Percentiles rank a stretch among this genome's conserved stretches.
These are phyloP conservation scores for Euphorbia tirucalli DNA, from an alignment of 345 rosid species.

Conservation along the genomic window DNA sequence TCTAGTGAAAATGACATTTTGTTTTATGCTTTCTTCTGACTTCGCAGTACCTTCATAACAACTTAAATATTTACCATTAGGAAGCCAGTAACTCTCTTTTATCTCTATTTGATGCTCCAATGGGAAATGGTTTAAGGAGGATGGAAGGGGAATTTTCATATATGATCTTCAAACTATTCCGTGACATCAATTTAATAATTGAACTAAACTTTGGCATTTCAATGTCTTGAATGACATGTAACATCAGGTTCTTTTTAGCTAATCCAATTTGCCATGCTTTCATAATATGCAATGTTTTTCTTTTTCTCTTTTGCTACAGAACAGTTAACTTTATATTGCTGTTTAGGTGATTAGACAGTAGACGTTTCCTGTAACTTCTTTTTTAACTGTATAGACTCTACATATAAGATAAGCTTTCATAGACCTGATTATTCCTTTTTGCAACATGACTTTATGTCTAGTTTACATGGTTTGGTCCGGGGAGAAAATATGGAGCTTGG, in stretches of 20 bases:
- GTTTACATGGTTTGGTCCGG: slow-evolving; percentile 93
- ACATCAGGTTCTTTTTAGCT: not conserved
- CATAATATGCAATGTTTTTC: not conserved
- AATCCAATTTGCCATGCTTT: not conserved
- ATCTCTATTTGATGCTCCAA: not conserved
- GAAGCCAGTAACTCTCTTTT: not conserved
- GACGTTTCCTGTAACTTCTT: not conserved
- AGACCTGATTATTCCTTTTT: slow-evolving; percentile 2
- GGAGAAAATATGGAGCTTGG: slow-evolving; percentile 99
- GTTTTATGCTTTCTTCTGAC: not conserved
- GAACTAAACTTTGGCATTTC: not conserved
- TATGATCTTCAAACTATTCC: not conserved
- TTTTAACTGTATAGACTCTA: not conserved
- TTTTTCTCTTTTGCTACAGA: not conserved
- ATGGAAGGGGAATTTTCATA: no score
- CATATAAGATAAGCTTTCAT: not conserved
- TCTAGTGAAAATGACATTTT: not conserved
- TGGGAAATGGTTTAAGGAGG: not conserved
- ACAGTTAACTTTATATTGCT: not conserved
- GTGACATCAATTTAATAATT: not conserved
- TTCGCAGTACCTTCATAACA: not conserved
- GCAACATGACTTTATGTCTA: slow-evolving; percentile 24
- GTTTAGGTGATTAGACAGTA: not conserved
- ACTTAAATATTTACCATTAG: not conserved
- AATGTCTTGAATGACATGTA: not conserved